Evolutionary conservation across 768 basidiomycete genomes (phyloP), one percentile per base, ranked within the genome.

Genomic region (Clavaria fumosa): DNA sequence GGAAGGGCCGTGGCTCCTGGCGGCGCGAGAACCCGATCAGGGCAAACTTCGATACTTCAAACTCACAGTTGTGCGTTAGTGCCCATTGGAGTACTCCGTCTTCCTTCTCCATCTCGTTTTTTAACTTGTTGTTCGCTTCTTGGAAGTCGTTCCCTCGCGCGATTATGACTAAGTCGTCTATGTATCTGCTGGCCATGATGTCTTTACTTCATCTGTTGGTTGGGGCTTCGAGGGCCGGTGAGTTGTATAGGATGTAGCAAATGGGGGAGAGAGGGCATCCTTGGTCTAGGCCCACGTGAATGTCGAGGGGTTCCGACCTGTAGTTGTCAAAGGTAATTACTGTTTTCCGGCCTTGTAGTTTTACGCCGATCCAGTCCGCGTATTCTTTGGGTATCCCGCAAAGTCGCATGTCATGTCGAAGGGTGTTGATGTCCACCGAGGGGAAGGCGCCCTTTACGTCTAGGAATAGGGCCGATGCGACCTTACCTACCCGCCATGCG

Each of bases 371-470:
- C n/a, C 49, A 50, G 0, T 45, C 28, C 0, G 55, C 43, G 31
- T 53, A 53, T 11, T 28, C 31, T 3, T 35, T 18, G 2, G 63
- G 56, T 0, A 62, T 48, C 0, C 56, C 17, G 0, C 46, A 17
- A 35, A 46, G 48, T 7, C 44, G 34, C 38, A 66, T 42, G 36
- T 61, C 55, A 40, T 60, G 54, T 1, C 56, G 23, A 0, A 66
- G 54, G 0, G 43, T 17, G 1, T 54, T 51, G 0, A 43, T 52
- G 5, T 55, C 57, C 0, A 54, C 55, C 40, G 57, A 66, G 0
- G 61, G 65, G 43, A 65, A 68, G 2, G 65, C 62, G 0, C 57
- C 64, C 45, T 64, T 49, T 0, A 69, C 53, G 40, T 69, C 63
- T 0, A 66, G 53, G 47, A 61, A 66, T 0, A 66, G 54, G 0